These are phyloP conservation scores for Tylopilus vinaceipallidus DNA, from an alignment of 768 basidiomycete species.

Conservation along the genomic window DNA sequence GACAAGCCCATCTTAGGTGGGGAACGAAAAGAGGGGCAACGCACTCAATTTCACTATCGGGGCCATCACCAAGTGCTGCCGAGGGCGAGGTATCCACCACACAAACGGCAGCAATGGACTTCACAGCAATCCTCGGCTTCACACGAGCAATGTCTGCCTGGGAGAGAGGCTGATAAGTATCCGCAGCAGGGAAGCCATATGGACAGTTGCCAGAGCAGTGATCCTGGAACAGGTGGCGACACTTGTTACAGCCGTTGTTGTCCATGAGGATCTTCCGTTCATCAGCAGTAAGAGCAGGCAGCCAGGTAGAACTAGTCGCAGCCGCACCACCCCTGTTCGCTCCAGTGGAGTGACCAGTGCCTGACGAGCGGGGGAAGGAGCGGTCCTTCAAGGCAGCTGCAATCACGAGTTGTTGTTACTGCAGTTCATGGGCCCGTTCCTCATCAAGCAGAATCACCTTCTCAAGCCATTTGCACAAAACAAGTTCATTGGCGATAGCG, in stretches of 20 bases:
- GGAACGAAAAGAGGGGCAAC: not conserved
- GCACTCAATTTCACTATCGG: not conserved
- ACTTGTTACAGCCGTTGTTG: constrained; percentile 28
- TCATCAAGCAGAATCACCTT: not conserved
- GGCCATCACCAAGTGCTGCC: not conserved
- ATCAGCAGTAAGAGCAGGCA: not conserved
- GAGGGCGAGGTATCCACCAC: constrained; percentile 2
- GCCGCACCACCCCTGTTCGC: no score
- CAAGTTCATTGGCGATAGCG: not conserved
- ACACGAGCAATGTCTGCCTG: not conserved
- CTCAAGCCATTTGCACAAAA: not conserved
- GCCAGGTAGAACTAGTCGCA: not conserved
- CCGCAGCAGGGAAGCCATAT: constrained; percentile 14
- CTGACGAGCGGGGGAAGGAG: no score
- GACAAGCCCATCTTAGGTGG: constrained; percentile 14
- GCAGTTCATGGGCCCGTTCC: not conserved
- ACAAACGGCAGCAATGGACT: no score
- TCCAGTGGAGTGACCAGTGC: no score
- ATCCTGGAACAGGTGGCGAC: constrained; percentile 1
- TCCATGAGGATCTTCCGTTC: constrained; percentile 14
- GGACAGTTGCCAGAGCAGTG: constrained; percentile 16
- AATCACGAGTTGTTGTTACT: not conserved
- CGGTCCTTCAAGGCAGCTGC: no score
- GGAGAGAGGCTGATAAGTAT: constrained; percentile 11
- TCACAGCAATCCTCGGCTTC: no score